Evolutionary conservation across 1,284 basidiomycete genomes (phyloP).

Genomic region (Singerocomus inundabilis): DNA sequence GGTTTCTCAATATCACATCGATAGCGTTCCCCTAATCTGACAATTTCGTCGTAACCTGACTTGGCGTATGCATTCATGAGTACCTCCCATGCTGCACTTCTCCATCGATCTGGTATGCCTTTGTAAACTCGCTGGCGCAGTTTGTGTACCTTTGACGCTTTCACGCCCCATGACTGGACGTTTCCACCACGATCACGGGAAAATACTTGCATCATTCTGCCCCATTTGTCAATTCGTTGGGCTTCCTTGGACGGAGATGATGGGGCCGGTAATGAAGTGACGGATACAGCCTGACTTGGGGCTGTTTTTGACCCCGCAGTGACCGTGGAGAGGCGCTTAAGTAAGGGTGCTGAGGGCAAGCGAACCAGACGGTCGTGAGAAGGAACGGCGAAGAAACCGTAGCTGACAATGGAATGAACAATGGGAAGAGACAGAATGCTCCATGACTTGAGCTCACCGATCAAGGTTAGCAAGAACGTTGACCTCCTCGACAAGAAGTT

Average conservation of each 20-base stretch:
- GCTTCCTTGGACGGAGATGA: slow-evolving; percentile 60
- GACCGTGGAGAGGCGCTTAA: slow-evolving; percentile 54
- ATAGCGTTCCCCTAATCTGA: slow-evolving; percentile 55
- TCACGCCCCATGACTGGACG: slow-evolving; percentile 71
- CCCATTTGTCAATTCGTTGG: slow-evolving; percentile 82
- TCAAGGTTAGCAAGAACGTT: slow-evolving; percentile 72
- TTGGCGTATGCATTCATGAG: slow-evolving; percentile 56
- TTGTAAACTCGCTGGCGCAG: slow-evolving; percentile 83
- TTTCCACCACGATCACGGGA: slow-evolving; percentile 76
- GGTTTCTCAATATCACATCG: slow-evolving; percentile 69
- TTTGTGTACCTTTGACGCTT: slow-evolving; percentile 59
- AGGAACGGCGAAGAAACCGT: slow-evolving; percentile 79
- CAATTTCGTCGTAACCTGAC: slow-evolving; percentile 43
- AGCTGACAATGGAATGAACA: slow-evolving; percentile 46
- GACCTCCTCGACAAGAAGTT: slow-evolving; percentile 63
- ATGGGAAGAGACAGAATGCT: slow-evolving; percentile 15
- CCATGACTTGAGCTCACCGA: slow-evolving; percentile 52
- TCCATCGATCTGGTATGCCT: slow-evolving; percentile 96
- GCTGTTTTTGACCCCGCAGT: slow-evolving; percentile 45
- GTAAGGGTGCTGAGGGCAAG: slow-evolving; percentile 61
- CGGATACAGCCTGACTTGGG: slow-evolving; percentile 39
- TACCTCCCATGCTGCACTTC: slow-evolving; percentile 88
- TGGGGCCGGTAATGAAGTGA: slow-evolving; percentile 47
- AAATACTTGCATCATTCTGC: slow-evolving; percentile 75
- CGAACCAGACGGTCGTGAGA: slow-evolving; percentile 77